Evolutionary conservation across 2,329 filamentous ascomycete genomes (phyloP).

Genomic region (Chrysosporium keratinophilum): DNA sequence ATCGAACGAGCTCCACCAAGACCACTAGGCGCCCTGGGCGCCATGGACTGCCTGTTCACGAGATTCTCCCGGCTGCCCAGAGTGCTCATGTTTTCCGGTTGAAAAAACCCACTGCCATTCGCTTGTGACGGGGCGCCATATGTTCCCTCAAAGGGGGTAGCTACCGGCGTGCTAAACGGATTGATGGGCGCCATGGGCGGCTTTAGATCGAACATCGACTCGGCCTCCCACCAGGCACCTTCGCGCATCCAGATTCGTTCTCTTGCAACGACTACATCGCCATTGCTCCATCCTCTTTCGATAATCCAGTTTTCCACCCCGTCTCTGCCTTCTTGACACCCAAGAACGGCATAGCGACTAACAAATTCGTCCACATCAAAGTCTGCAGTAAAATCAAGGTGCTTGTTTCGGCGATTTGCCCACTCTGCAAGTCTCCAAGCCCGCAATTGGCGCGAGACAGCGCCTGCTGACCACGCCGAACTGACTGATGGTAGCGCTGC

Average conservation of each 20-base stretch:
- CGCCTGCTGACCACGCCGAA: slow-evolving; percentile 86
- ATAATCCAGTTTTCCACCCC: slow-evolving; percentile 91
- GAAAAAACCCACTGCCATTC: slow-evolving; percentile 57
- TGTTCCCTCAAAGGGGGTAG: slow-evolving; percentile 56
- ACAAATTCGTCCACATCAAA: slow-evolving; percentile 91
- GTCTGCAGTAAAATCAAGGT: slow-evolving; percentile 90
- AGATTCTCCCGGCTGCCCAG: slow-evolving; percentile 65
- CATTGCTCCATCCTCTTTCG: slow-evolving; percentile 95
- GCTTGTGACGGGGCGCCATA: slow-evolving; percentile 54
- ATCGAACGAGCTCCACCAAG: slow-evolving; percentile 43
- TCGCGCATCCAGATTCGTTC: slow-evolving; percentile 96
- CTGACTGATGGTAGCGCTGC: slow-evolving; percentile 61
- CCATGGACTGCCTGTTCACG: slow-evolving; percentile 35
- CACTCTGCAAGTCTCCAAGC: slow-evolving; percentile 92
- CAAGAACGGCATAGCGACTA: slow-evolving; percentile 68
- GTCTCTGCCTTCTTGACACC: slow-evolving; percentile 80
- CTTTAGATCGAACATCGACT: slow-evolving; percentile 88
- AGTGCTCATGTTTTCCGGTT: slow-evolving; percentile 50
- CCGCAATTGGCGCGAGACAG: slow-evolving; percentile 83
- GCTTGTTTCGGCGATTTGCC: slow-evolving; percentile 85
- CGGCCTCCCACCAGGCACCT: slow-evolving; percentile 92
- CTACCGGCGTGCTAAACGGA: slow-evolving; percentile 42
- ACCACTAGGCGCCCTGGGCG: slow-evolving; percentile 41
- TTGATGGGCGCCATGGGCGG: slow-evolving; percentile 44
- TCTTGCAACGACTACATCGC: slow-evolving; percentile 80